phyloP scores from a whole-genome alignment of 2,329 filamentous ascomycete species.

The Zasmidium angulare region DNA sequence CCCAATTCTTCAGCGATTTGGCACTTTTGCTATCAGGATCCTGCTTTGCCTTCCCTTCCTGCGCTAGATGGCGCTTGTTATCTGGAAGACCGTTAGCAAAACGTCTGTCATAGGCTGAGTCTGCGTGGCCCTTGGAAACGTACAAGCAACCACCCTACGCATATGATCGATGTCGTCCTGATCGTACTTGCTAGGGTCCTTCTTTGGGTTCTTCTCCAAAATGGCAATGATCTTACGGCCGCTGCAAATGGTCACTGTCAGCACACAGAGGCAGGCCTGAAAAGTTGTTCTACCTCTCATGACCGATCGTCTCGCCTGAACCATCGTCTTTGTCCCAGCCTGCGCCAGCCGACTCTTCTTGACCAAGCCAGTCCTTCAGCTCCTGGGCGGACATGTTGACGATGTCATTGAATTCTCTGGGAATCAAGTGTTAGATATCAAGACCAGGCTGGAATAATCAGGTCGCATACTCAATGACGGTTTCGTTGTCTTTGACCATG shows the following conservation, averaged over 20 bases:
- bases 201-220: slow-evolving; percentile 60
- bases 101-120: not conserved
- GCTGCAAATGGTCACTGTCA: slow-evolving; percentile 41
- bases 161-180: slow-evolving; percentile 54
- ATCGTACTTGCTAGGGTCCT: slow-evolving; percentile 57
- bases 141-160: slow-evolving; percentile 56
- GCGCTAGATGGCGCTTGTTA: slow-evolving; percentile 65
- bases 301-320: slow-evolving; percentile 62
- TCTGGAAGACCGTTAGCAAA: slow-evolving; percentile 33
- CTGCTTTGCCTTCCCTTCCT: slow-evolving; percentile 59
- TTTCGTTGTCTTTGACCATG: slow-evolving; percentile 55
- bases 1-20: slow-evolving; percentile 63
- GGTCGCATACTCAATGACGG: slow-evolving; percentile 53
- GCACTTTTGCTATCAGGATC: slow-evolving; percentile 58
- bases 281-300: slow-evolving; percentile 49
- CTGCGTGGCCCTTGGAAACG: no score
- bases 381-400: slow-evolving; percentile 66
- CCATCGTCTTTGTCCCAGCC: slow-evolving; percentile 62
- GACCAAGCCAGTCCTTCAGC: slow-evolving; percentile 61
- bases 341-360: slow-evolving; percentile 56
- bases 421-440: not conserved
- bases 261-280: no score
- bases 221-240: slow-evolving; percentile 65
- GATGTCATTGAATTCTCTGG: slow-evolving; percentile 63
- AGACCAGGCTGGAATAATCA: no score